These are phyloP conservation scores for Xylaria multiplex DNA, from an alignment of 2,329 filamentous ascomycete species.

Conservation along the genomic window DNA sequence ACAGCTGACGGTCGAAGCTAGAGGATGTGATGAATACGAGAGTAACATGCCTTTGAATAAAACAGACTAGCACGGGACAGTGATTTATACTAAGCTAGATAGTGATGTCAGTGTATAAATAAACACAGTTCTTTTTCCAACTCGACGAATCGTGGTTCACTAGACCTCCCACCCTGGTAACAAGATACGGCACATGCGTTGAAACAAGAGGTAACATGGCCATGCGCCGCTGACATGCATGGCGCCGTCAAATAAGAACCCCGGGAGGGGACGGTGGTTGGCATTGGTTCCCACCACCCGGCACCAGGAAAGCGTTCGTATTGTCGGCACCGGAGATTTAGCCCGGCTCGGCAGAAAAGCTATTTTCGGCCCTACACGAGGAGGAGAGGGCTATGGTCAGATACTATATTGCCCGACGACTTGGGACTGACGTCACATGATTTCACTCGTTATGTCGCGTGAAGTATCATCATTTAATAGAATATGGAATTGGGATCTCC, in stretches of 20 bases:
- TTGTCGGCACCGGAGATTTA: constrained; percentile 7
- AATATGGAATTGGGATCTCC: background rate
- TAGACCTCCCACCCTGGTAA: background rate
- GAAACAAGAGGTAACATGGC: background rate
- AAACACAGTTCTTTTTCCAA: background rate
- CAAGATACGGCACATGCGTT: background rate
- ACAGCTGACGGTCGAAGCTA: background rate
- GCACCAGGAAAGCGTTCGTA: constrained; percentile 9
- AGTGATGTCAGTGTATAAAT: too few relatives aligned
- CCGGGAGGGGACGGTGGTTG: background rate
- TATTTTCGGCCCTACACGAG: constrained; percentile 12
- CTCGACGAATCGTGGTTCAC: too few relatives aligned
- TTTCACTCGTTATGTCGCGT: constrained; percentile 10
- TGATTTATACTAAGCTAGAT: constrained; percentile 4
- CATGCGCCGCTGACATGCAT: constrained; percentile 19
- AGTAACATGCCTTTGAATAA: background rate
- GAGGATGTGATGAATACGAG: constrained; percentile 7
- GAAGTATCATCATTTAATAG: background rate
- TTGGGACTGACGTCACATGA: constrained; percentile 4
- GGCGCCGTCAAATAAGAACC: background rate
- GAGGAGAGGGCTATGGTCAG: background rate
- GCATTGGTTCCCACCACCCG: background rate
- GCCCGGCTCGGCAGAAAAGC: constrained; percentile 16
- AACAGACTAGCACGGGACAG: background rate
- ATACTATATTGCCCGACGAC: background rate